Evolutionary conservation across 2,329 filamentous ascomycete species (phyloP).

Genomic region (Grosmannia serpens): DNA sequence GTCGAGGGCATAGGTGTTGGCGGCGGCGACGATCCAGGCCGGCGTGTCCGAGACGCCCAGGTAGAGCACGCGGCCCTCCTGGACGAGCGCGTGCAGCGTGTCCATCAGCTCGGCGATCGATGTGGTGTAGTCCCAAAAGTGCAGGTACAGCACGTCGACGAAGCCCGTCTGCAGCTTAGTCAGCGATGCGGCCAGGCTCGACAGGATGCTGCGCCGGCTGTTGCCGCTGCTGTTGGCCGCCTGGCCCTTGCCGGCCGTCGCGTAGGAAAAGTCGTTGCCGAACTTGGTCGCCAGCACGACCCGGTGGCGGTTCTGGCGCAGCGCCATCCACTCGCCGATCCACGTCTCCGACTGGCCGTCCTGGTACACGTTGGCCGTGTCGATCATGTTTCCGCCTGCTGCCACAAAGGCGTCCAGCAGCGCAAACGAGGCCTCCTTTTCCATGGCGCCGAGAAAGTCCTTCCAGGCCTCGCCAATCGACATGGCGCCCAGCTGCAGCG

Average conservation of each 20-base stretch:
- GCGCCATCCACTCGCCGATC: constrained; percentile 47
- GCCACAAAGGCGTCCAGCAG: constrained; percentile 16
- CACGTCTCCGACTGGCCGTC: constrained; percentile 43
- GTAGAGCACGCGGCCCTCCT: constrained; percentile 29
- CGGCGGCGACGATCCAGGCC: constrained; percentile 27
- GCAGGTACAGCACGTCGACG: constrained; percentile 34
- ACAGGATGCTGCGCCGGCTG: constrained; percentile 26
- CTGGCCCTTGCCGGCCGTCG: constrained; percentile 25
- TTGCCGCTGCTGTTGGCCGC: constrained; percentile 33
- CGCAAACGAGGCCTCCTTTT: constrained; percentile 15
- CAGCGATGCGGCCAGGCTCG: constrained; percentile 31
- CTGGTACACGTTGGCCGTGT: constrained; percentile 50
- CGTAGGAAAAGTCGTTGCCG: constrained; percentile 32
- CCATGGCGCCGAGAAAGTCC: constrained; percentile 12
- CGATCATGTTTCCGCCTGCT: constrained; percentile 56
- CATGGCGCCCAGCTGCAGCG: constrained; percentile 42
- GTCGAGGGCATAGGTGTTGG: constrained; percentile 25
- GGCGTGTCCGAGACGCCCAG: constrained; percentile 28
- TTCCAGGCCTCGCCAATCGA: constrained; percentile 20
- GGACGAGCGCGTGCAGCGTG: constrained; percentile 27
- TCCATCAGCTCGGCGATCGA: constrained; percentile 31
- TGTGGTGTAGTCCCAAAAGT: constrained; percentile 32
- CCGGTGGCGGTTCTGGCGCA: constrained; percentile 36
- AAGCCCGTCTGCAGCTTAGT: constrained; percentile 32
- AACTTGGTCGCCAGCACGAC: constrained; percentile 46